Base-by-base conservation (phyloP, 495 filamentous ascomycete species). In the Ramalina intermedia region DNA sequence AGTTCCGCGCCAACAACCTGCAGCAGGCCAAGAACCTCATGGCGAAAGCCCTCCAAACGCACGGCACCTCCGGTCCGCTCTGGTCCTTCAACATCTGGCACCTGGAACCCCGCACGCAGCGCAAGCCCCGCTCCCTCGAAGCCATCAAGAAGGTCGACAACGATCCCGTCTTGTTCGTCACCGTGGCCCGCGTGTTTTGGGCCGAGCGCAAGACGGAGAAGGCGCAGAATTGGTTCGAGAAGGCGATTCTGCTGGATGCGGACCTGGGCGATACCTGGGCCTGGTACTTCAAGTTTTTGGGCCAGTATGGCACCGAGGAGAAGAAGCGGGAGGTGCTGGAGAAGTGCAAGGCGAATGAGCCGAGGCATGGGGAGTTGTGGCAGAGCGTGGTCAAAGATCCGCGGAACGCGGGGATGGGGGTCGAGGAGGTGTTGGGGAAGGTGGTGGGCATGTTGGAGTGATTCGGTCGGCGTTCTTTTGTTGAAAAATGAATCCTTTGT, bases 91-190 rank as follows among this genome's bases (percentile, higher is more conserved):
- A 80, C 43, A 96, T 98, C 61, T 88, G 89, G 82, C 71, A 95
- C 61, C 82, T 98, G 5, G 93, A 96, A 63, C 66, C 80, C 20
- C 83, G 93, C 39, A 88, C 89, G 21, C 87, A 96, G 60, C 82
- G 91, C 9, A 94, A 94, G 58, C 80, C 91, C 8, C 77, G 89
- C 20, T 81, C 85, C 27, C 71, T 96, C 23, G 91, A 96, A 59
- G 93, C 90, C 8, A 91, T 98, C 63, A 91, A 94, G 65, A 94
- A 93, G 67, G 86, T 89, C 6, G 91, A 96, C 47, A 90, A 89
- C 57, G 88, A 96, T 57, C 80, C 91, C 0, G 74, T 81, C 3
- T 67, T 96, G 29, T 88, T 96, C 60, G 79, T 84, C 24, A 81
- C 79, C 0, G 79, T 85, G 2, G 83, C 80, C 3, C 70, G 83